phyloP scores from a whole-genome alignment of 345 rosid species.

The Aquilaria sinensis region DNA sequence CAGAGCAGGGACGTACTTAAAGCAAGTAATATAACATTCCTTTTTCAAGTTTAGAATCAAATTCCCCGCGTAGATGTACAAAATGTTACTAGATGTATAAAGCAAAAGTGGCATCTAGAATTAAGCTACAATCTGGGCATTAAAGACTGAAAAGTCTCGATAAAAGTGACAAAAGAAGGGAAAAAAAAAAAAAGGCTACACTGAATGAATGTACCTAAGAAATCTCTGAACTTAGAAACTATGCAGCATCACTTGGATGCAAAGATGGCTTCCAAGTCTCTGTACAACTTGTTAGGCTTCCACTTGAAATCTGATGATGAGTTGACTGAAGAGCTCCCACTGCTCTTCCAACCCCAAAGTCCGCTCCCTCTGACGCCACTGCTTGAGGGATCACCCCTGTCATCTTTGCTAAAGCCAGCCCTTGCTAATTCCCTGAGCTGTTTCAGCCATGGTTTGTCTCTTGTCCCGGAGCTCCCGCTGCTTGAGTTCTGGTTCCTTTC shows the following conservation, averaged over 20 bases:
- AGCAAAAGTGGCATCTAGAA: too few relatives aligned
- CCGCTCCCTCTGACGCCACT: conserved; percentile 68
- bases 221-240: too few relatives aligned
- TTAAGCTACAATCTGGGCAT: too few relatives aligned
- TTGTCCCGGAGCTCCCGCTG: conserved; percentile 54
- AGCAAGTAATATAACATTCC: too few relatives aligned
- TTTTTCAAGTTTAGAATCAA: too few relatives aligned
- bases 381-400: conserved; percentile 65
- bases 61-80: too few relatives aligned
- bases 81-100: too few relatives aligned
- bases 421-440: conserved; percentile 78
- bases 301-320: conserved; percentile 49
- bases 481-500: conserved; percentile 48
- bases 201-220: too few relatives aligned
- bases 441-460: conserved; percentile 61
- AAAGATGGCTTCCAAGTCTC: conserved; percentile 86
- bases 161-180: too few relatives aligned
- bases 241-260: conserved; percentile 42
- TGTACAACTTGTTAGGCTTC: conserved; percentile 52
- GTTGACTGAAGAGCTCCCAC: conserved; percentile 49
- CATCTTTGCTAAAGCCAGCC: conserved; percentile 67
- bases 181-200: too few relatives aligned
- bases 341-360: conserved; percentile 52
- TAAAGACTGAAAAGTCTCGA: too few relatives aligned
- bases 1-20: too few relatives aligned